Conservation (phyloP, 306 rosid genomes). For the Vicia villosa region DNA sequence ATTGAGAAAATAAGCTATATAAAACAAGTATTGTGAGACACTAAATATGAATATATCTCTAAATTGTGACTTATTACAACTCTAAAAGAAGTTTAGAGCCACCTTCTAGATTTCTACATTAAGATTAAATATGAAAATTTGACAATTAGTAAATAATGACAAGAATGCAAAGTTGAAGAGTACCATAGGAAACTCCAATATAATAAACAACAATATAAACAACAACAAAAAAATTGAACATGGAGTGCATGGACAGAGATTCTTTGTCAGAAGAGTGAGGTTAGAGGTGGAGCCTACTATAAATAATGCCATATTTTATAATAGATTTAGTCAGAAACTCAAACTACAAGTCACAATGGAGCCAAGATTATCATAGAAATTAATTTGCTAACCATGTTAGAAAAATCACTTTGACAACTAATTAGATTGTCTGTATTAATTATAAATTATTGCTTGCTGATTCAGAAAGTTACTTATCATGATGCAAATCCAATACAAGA, state of each 20-base stretch:
- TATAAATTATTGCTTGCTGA: conserved; percentile 37
- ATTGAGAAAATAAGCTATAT: no score
- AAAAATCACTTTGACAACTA: conserved; percentile 38
- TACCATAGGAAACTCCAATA: conserved; percentile 7
- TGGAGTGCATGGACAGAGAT: conserved; percentile 32
- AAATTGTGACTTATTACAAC: no score
- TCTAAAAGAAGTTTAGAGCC: no score
- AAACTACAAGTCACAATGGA: conserved; percentile 30
- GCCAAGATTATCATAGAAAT: conserved; percentile 15
- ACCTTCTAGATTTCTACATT: no score
- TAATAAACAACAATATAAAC: background rate
- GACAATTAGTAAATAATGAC: background rate
- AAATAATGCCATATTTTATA: conserved; percentile 5
- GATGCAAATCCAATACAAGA: background rate
- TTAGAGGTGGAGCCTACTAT: conserved; percentile 19
- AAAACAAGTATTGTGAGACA: no score
- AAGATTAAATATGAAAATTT: no score
- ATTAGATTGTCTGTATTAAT: conserved; percentile 34
- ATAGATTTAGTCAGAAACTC: conserved; percentile 12
- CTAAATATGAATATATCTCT: no score
- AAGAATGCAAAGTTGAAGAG: background rate
- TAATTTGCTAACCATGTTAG: conserved; percentile 31
- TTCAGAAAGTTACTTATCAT: conserved; percentile 36
- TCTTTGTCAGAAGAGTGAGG: conserved; percentile 28
- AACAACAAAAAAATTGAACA: conserved; percentile 8